phyloP scores from a whole-genome alignment of 225 moss, liverwort and hornwort species.

The Anthoceros angustus region DNA sequence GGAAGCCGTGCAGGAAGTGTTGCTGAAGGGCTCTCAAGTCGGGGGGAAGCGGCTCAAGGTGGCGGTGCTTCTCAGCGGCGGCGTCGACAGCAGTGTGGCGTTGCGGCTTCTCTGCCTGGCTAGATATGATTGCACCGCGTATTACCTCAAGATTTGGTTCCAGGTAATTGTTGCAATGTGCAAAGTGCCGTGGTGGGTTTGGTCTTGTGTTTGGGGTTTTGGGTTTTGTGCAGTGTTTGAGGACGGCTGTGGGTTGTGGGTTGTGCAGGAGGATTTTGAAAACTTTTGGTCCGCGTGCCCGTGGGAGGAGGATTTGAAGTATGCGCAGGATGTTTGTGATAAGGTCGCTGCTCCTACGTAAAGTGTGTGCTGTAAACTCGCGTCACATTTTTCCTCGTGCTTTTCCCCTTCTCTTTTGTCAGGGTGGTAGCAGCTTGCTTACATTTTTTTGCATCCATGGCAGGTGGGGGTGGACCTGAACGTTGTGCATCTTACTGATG shows the following conservation, averaged over 20 bases:
- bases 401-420: not conserved
- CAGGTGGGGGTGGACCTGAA: constrained; percentile 76
- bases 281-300: constrained; percentile 97
- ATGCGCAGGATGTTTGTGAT: constrained; percentile 71
- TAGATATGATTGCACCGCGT: constrained; percentile 83
- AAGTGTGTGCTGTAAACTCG: constrained; percentile 1
- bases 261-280: constrained; percentile 77
- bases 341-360: constrained; percentile 25
- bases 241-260: not conserved
- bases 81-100: constrained; percentile 96
- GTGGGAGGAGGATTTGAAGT: constrained; percentile 89
- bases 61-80: constrained; percentile 86
- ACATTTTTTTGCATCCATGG: constrained; percentile 4
- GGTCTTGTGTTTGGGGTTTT: not conserved
- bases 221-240: not conserved
- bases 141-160: constrained; percentile 98
- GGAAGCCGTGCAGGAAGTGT: too few relatives aligned
- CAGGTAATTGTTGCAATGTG: constrained; percentile 28
- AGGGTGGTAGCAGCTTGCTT: not conserved
- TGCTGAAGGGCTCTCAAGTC: too few relatives aligned
- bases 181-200: not conserved
- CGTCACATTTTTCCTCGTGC: constrained; percentile 7
- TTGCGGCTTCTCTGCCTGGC: constrained; percentile 77
- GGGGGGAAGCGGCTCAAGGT: constrained; percentile 9
- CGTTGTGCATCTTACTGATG: constrained; percentile 84